A percentile compares a stretch with the other conserved stretches of the same genome.
Evolutionary conservation across 2,329 filamentous ascomycete species (phyloP).

Genomic region (Stachybotrys chartarum): DNA sequence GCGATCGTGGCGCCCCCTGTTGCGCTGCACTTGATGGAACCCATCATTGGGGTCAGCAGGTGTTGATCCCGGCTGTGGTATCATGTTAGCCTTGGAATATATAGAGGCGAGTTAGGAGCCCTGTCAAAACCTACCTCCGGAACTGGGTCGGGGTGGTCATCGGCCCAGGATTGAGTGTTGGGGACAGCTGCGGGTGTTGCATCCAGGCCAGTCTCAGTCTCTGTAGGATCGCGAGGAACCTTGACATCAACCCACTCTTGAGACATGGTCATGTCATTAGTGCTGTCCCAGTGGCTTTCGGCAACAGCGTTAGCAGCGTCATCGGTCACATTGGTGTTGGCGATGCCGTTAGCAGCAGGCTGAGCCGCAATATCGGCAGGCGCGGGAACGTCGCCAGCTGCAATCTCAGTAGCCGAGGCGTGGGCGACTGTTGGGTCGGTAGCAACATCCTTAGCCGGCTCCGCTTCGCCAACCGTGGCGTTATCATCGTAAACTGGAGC

Average conservation of each 20-base stretch:
- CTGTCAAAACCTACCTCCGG: conserved; percentile 31
- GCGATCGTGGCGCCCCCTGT: conserved; percentile 47
- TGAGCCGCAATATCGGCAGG: conserved; percentile 35
- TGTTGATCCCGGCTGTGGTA: conserved; percentile 25
- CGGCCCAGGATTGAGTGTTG: conserved; percentile 69
- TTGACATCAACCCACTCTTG: conserved; percentile 68
- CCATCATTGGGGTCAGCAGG: conserved; percentile 49
- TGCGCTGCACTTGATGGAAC: conserved; percentile 65
- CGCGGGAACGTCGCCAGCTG: conserved; percentile 33
- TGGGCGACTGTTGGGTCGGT: conserved; percentile 63
- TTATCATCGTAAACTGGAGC: conserved; percentile 27
- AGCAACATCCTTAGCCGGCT: conserved; percentile 23
- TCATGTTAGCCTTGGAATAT: conserved; percentile 4
- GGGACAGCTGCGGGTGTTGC: conserved; percentile 51
- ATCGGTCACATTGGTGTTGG: conserved; percentile 45
- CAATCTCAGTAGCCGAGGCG: conserved; percentile 62
- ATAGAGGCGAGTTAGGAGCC: neutral
- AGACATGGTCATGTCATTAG: conserved; percentile 36
- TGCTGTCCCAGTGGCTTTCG: conserved; percentile 58
- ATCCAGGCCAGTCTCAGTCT: conserved; percentile 61
- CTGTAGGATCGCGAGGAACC: conserved; percentile 63
- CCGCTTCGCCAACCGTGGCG: conserved; percentile 22
- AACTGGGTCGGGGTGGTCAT: conserved; percentile 59
- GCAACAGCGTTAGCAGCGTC: conserved; percentile 53
- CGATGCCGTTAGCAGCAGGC: conserved; percentile 28